Evolutionary conservation across 257 asterid species (phyloP), one percentile per base, ranked within the genome.

Genomic region (Solanum tarijense): DNA sequence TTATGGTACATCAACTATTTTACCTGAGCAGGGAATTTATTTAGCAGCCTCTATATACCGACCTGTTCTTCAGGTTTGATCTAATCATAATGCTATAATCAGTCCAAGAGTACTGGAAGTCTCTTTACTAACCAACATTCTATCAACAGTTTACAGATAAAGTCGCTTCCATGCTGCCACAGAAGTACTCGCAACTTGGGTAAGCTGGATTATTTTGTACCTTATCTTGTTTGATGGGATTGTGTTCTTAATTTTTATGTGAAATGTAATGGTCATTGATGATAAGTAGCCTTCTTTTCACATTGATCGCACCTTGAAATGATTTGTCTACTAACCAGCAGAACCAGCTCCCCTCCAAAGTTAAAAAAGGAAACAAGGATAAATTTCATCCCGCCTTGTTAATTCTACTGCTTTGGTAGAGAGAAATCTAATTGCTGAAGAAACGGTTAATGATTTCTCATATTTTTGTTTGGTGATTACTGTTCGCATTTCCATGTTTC

Each of bases 11-110:
- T 96, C 98, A 87, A 92, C 94, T 85, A 94, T 96, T 89, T 92
- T 97, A 90, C 98, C 98, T 41, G 99, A 97, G 93, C 99, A 94
- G 92, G 99, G 99, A 85, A 94, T 97, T 87, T 97, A 97, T 92
- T 90, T 97, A 90, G 98, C 98, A 48, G 98, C 99, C 91, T 96
- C 99, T 58, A 92, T 97, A 68, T 97, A 96, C 89, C 94, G 99
- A 87, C 99, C 99, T 73, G 98, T 96, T 88, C 94, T 93, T 87
- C 98, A 97, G 99, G 99, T 97, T 90, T 85, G 90, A 82, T 82
- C 71, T 48, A 75, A 85, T 86, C 32, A 21, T n/a, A 43, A 23
- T 62, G 69, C 27, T 72, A 25, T 73, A 13, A 87, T 75, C 39
- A 20, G 29, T 79, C 25, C 29, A 62, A 38, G 34, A 66, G 83